A percentile compares a stretch with the other conserved stretches of the same genome.
phyloP scores from a whole-genome alignment of 768 basidiomycete genomes.

The Paxillus involutus region DNA sequence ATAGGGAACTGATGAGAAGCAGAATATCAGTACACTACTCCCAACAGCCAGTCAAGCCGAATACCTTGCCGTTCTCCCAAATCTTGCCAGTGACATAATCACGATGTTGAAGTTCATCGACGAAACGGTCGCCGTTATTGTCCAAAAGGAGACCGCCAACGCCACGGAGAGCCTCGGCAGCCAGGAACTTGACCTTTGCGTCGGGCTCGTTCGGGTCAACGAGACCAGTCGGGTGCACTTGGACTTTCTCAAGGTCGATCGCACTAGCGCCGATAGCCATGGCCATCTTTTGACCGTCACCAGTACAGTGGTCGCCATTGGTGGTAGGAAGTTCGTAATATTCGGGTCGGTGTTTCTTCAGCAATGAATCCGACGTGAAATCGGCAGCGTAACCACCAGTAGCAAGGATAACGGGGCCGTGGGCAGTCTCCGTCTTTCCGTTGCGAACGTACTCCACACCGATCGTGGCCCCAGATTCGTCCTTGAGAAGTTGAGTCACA shows the following conservation, averaged over 20 bases:
- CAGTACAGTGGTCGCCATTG: conserved; percentile 96
- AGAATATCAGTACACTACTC: not conserved
- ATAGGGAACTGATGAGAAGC: conserved; percentile 70
- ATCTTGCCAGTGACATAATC: conserved; percentile 95
- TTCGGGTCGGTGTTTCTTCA: conserved; percentile 95
- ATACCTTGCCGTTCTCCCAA: conserved; percentile 92
- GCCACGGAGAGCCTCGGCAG: conserved; percentile 95
- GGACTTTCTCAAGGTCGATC: conserved; percentile 96
- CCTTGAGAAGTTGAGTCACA: conserved; percentile 79
- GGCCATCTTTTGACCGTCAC: conserved; percentile 95
- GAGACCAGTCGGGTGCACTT: conserved; percentile 97
- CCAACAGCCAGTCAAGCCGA: conserved; percentile 4
- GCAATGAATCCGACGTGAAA: conserved; percentile 82
- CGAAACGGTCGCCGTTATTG: conserved; percentile 88
- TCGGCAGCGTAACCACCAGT: conserved; percentile 98
- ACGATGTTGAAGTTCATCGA: conserved; percentile 94
- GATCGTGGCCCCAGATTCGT: conserved; percentile 71
- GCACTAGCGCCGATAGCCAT: conserved; percentile 83
- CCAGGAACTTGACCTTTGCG: conserved; percentile 95
- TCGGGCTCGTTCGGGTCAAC: conserved; percentile 96
- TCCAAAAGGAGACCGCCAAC: conserved; percentile 94
- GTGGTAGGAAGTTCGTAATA: conserved; percentile 92
- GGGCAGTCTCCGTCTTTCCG: conserved; percentile 74
- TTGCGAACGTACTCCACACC: conserved; percentile 84
- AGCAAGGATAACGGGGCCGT: conserved; percentile 93